phyloP scores from a whole-genome alignment of 2,329 filamentous ascomycete species.

The Alternaria solani region DNA sequence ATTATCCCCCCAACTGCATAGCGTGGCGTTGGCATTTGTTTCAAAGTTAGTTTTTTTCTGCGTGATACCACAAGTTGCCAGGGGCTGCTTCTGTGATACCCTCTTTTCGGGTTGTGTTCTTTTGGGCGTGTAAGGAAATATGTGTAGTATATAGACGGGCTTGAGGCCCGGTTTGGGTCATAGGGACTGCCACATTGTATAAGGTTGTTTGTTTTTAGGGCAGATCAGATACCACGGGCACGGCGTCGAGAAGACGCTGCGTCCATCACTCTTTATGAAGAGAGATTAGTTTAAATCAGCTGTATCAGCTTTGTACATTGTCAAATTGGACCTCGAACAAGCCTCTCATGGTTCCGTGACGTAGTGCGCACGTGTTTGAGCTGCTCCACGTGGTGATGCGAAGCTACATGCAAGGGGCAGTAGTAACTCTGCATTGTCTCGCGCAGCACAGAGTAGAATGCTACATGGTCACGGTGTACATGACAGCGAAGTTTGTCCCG shows the following conservation, averaged over 20 bases:
- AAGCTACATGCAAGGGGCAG: not conserved
- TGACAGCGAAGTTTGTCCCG: not conserved
- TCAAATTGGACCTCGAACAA: not conserved
- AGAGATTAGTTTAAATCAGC: conserved; percentile 33
- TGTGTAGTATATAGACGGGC: conserved; percentile 14
- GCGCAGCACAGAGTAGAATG: not conserved
- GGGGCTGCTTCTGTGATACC: conserved; percentile 29
- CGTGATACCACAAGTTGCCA: conserved; percentile 36
- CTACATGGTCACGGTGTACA: not conserved
- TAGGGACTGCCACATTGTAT: conserved; percentile 9
- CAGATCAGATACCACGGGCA: conserved; percentile 14
- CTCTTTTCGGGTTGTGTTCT: conserved; percentile 22
- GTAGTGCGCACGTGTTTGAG: not conserved
- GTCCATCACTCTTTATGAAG: conserved; percentile 11
- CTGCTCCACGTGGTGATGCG: not conserved
- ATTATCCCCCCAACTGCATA: conserved; percentile 25
- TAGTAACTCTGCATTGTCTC: not conserved
- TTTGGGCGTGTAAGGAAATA: conserved; percentile 6
- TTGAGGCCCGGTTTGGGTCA: conserved; percentile 2
- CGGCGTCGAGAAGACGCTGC: conserved; percentile 5
- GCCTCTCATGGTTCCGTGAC: not conserved
- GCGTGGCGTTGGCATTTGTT: conserved; percentile 38
- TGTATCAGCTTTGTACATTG: conserved; percentile 21
- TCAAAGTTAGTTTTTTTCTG: conserved; percentile 23
- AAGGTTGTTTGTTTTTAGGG: not conserved